Evolutionary conservation across 108 stramenopile species (phyloP), one percentile per base, ranked within the genome.

Genomic region (Skeletonema marinoi): DNA sequence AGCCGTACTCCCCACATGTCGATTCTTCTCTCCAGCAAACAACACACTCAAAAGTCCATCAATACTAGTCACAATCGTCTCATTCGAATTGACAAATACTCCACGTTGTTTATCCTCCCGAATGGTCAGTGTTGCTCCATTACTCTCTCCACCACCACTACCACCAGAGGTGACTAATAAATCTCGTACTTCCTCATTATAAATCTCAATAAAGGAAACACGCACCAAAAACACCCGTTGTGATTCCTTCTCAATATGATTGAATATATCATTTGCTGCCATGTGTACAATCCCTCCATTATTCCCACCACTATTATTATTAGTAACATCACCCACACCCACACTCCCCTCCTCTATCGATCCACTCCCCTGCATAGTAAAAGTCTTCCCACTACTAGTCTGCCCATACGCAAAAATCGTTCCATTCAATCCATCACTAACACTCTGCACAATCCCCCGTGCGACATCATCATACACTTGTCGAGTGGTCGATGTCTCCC

Each of bases 111-210:
- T 97, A 85, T 98, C 97, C 82, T 99, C 98, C 6, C 98, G 83
- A 44, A 99, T 89, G 38, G 85, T 75, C 13, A 95, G 54, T 1
- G 86, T 82, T 29, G 54, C 41, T 25, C 48, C 48, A 4, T 16
- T 16, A n/a, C 48, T 16, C 3, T 5, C 17, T n/a, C 25, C 25
- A 25, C 25, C 25, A 38, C 71, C 59, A 16, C 77, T 58, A 48
- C 71, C 81, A 21, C 84, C 77, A 3, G 66, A 70, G 9, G 54
- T 21, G 16, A 75, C 87, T 0, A 99, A 87, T 68, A 99, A 81
- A 85, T 99, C 99, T 4, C 96, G 79, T 6, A 99, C 97, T 63
- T 98, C 94, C 83, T 99, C 99, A 78, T 99, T 99, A 88, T 99
- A 99, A 65, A 99, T 98, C 76, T 99, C 99, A 65, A 99, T 85